Conservation (phyloP, 2,329 filamentous ascomycete species). For the Cladosporium cucumerinum region DNA sequence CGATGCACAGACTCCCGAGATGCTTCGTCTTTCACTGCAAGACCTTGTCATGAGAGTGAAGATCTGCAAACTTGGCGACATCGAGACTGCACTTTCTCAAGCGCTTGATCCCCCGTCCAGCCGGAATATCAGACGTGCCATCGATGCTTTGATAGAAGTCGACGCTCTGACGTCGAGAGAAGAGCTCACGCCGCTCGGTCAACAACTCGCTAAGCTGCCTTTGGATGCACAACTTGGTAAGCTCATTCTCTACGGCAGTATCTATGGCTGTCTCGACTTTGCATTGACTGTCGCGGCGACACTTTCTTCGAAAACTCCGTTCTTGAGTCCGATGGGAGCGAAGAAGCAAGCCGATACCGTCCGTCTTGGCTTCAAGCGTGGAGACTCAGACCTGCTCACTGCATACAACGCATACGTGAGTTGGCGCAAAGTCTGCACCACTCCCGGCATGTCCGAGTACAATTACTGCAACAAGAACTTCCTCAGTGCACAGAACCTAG, state of each 20-base stretch:
- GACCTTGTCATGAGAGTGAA: conserved; percentile 95
- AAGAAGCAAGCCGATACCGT: conserved; percentile 78
- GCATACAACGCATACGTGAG: conserved; percentile 88
- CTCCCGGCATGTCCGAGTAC: conserved; percentile 69
- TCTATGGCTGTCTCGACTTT: conserved; percentile 90
- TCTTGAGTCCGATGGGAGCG: conserved; percentile 80
- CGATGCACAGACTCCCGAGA: conserved; percentile 93
- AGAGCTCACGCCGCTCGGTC: conserved; percentile 80
- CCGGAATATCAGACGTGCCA: conserved; percentile 88
- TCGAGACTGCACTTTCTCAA: conserved; percentile 82
- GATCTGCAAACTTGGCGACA: conserved; percentile 91
- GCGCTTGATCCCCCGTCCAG: conserved; percentile 86
- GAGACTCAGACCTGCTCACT: conserved; percentile 88
- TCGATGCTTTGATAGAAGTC: conserved; percentile 91
- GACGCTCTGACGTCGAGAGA: conserved; percentile 78
- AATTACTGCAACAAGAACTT: conserved; percentile 95
- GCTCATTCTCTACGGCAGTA: conserved; percentile 77
- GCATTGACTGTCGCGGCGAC: conserved; percentile 89
- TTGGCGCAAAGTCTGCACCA: conserved; percentile 80
- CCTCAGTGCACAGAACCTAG: conserved; percentile 79
- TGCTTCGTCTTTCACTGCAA: conserved; percentile 89
- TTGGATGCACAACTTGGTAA: conserved; percentile 95
- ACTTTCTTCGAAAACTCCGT: conserved; percentile 90
- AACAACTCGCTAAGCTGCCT: conserved; percentile 82
- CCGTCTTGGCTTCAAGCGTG: conserved; percentile 71